phyloP scores from a whole-genome alignment of 345 rosid species.

The Gossypium stocksii region DNA sequence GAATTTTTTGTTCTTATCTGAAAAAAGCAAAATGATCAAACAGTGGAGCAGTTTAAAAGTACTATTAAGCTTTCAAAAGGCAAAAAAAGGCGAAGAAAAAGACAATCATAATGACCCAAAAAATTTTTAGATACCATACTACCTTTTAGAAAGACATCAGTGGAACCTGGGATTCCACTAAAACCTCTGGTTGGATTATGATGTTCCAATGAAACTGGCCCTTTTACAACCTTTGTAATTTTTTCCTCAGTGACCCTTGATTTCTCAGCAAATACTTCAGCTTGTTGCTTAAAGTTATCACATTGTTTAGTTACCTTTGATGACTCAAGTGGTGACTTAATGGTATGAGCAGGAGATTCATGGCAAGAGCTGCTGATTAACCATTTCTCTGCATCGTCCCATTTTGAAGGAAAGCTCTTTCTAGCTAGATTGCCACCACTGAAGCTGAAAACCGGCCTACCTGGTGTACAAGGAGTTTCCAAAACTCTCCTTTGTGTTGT shows the following conservation, averaged over 20 bases:
- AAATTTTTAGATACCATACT: slow-evolving; percentile 1
- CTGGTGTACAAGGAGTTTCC: slow-evolving; percentile 76
- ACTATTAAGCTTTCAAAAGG: slow-evolving; percentile 1
- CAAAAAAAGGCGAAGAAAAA: slow-evolving; percentile 15
- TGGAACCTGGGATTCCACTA: slow-evolving; percentile 42
- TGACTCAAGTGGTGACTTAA: slow-evolving; percentile 33
- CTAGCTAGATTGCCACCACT: slow-evolving; percentile 46
- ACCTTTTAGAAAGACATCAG: slow-evolving; percentile 69
- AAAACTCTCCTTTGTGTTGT: slow-evolving; percentile 34
- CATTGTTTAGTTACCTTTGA: slow-evolving; percentile 32
- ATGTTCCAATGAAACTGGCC: slow-evolving; percentile 25
- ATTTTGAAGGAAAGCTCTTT: slow-evolving; percentile 82
- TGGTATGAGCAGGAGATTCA: slow-evolving; percentile 60
- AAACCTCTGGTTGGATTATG: slow-evolving; percentile 27
- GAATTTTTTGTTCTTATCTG: not conserved
- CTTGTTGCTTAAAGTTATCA: slow-evolving; percentile 34
- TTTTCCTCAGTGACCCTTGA: slow-evolving; percentile 52
- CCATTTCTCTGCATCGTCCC: slow-evolving; percentile 98
- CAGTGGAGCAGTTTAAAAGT: slow-evolving; percentile 2
- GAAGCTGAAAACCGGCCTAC: slow-evolving; percentile 76
- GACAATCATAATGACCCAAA: slow-evolving; percentile 7
- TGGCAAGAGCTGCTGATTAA: slow-evolving; percentile 50
- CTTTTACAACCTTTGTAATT: slow-evolving; percentile 28
- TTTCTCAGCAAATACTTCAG: slow-evolving; percentile 57
- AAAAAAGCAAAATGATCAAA: not conserved